These are phyloP conservation scores for Phytophthora pinifolia DNA, from an alignment of 352 stramenopile species.

Conservation along the genomic window DNA sequence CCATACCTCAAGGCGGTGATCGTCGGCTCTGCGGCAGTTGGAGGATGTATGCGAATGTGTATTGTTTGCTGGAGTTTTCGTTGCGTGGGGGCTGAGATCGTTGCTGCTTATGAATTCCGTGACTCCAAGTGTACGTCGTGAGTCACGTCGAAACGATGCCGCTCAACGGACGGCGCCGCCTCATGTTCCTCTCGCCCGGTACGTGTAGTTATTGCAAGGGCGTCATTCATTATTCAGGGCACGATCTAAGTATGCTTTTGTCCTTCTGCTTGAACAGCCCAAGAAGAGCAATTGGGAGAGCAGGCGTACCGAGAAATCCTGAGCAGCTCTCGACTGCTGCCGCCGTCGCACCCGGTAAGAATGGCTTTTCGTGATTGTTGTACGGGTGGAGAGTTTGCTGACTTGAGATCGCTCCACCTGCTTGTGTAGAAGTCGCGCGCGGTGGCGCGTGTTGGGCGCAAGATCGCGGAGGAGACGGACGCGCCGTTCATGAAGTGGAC, in stretches of 20 bases:
- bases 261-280: conserved; percentile 7
- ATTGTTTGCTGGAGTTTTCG: background rate
- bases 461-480: conserved; percentile 49
- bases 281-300: conserved; percentile 53
- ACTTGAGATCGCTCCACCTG: background rate
- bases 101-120: background rate
- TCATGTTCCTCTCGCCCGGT: conserved; percentile 70
- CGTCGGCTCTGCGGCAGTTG: conserved; percentile 27
- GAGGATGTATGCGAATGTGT: conserved; percentile 25
- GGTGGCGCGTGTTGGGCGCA: conserved; percentile 53
- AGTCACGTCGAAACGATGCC: conserved; percentile 69
- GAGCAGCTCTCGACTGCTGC: conserved; percentile 42
- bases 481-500: conserved; percentile 64
- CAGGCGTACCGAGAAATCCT: conserved; percentile 54
- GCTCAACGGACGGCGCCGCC: conserved; percentile 44
- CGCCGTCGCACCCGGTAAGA: conserved; percentile 46
- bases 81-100: no score
- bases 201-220: background rate
- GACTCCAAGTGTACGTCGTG: conserved; percentile 26
- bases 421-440: conserved; percentile 50
- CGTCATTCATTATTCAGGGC: no score
- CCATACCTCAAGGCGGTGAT: conserved; percentile 36
- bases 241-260: no score
- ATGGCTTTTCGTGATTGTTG: background rate
- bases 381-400: background rate